Conservation (phyloP, 2,329 filamentous ascomycete species). For the Pseudogymnoascus verrucosus region DNA sequence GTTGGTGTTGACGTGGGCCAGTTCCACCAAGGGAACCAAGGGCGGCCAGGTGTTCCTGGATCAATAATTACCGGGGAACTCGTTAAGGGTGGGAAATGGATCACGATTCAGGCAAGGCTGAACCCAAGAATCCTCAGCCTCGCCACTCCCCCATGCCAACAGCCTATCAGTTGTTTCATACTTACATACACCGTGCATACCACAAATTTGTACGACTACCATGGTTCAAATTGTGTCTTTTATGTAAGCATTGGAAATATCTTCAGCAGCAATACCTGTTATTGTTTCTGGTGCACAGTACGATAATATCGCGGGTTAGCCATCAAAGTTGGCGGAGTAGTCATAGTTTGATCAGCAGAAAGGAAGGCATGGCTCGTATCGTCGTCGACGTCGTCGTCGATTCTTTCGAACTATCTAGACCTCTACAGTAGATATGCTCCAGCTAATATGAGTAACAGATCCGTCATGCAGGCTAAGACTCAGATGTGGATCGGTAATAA, state of each 20-base stretch:
- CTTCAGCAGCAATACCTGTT: not conserved
- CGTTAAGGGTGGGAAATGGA: slow-evolving; percentile 6
- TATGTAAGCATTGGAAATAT: not conserved
- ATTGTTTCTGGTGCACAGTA: not conserved
- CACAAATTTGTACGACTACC: not conserved
- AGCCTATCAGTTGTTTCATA: not conserved
- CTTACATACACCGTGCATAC: not conserved
- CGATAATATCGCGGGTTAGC: not conserved
- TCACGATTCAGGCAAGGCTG: not conserved
- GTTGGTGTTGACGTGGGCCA: slow-evolving; percentile 7
- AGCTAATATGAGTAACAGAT: not conserved
- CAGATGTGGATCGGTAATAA: not conserved
- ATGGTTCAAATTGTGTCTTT: not conserved
- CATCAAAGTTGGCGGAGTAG: not conserved
- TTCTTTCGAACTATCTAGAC: not conserved
- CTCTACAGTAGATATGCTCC: not conserved
- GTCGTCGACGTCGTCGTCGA: not conserved
- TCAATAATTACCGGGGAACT: slow-evolving; percentile 3
- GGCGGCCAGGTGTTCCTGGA: slow-evolving; percentile 4
- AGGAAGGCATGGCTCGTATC: not conserved
- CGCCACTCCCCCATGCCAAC: not conserved
- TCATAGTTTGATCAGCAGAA: not conserved
- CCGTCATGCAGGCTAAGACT: not conserved
- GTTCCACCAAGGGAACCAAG: not conserved
- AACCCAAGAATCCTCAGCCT: not conserved